Base-by-base conservation (phyloP, 371 early-diverging fungal genomes). In the Gilbertella persicaria region DNA sequence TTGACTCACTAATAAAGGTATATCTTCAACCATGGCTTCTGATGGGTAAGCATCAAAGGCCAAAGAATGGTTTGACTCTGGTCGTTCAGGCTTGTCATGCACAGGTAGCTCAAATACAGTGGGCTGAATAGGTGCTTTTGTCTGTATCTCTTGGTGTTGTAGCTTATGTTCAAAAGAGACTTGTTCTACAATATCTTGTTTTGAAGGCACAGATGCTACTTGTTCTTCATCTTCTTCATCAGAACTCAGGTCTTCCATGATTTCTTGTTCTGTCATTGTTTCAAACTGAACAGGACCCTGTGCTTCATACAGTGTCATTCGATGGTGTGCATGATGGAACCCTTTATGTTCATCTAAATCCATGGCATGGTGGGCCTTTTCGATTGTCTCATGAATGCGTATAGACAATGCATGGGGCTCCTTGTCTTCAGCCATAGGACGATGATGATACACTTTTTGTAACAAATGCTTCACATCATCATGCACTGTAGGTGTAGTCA, bases 401-500 rank as follows among this genome's bases (percentile, higher is more conserved):
- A 24, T 17, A 47, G n/a, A 35, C 5, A 5, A 13, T 17, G 25
- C 17, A 29, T 71, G 24, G 19, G 24, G 41, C 16, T 21, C 24
- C 36, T 7, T 40, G 4, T 23, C 26, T 23, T 40, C 25, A 4
- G 21, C 24, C 25, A 26, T n/a, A 3, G 41, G 36, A 7, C 39
- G 33, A 20, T 4, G 21, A 19, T 45, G 44, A 42, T 82, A 83
- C 2, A 83, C 78, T 21, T 69, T 65, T 14, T 68, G 64, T 40
- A 83, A 50, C 24, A 83, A 48, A 42, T 80, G 80, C 10, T 73
- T 66, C 38, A 83, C 69, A 25, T 79, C 69, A 35, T 71, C 69
- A 47, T 82, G 78, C 14, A 83, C 75, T 30, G 80, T 65, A 26
- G 83, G 83, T 29, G 71, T 63, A 5, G 70, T 47, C 20, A 78